Percentiles rank a stretch among this genome's conserved stretches.
These are phyloP conservation scores for Peronospora farinosa DNA, from an alignment of 352 stramenopile genomes.

Conservation along the genomic window DNA sequence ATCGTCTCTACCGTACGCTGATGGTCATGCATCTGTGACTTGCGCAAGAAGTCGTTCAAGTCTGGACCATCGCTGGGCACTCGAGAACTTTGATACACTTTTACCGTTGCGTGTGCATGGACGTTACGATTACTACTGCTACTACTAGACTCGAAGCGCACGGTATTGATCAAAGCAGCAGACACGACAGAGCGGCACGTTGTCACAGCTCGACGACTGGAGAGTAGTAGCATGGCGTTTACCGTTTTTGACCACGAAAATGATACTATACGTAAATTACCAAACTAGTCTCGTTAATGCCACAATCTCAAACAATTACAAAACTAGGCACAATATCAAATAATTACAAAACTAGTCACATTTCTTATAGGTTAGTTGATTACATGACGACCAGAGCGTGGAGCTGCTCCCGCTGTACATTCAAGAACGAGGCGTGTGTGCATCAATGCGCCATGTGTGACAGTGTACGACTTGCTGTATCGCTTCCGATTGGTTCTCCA, in stretches of 20 bases:
- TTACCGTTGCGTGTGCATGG: slow-evolving; percentile 1
- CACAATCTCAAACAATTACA: no score
- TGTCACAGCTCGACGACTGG: slow-evolving; percentile 12
- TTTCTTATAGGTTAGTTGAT: background rate
- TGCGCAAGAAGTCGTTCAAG: slow-evolving; percentile 70
- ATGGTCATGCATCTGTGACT: slow-evolving; percentile 36
- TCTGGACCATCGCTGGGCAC: slow-evolving; percentile 40
- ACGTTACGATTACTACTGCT: slow-evolving; percentile 11
- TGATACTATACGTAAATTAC: no score
- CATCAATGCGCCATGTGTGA: slow-evolving; percentile 60
- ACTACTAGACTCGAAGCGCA: slow-evolving; percentile 29
- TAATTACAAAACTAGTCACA: background rate
- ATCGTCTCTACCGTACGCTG: slow-evolving; percentile 18
- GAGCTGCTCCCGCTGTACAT: slow-evolving; percentile 70
- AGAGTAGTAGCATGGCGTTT: slow-evolving; percentile 14
- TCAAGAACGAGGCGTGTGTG: slow-evolving; percentile 42
- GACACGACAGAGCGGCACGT: background rate
- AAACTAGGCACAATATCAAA: no score
- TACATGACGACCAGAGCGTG: slow-evolving; percentile 19
- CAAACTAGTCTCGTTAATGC: no score
- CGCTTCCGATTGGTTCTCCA: background rate
- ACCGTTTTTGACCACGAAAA: slow-evolving; percentile 13
- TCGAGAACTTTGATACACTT: slow-evolving; percentile 25
- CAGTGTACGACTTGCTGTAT: slow-evolving; percentile 9
- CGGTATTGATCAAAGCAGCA: background rate